Base-by-base conservation (phyloP, 176 grass and related monocot genomes). In the Lolium multiflorum region DNA sequence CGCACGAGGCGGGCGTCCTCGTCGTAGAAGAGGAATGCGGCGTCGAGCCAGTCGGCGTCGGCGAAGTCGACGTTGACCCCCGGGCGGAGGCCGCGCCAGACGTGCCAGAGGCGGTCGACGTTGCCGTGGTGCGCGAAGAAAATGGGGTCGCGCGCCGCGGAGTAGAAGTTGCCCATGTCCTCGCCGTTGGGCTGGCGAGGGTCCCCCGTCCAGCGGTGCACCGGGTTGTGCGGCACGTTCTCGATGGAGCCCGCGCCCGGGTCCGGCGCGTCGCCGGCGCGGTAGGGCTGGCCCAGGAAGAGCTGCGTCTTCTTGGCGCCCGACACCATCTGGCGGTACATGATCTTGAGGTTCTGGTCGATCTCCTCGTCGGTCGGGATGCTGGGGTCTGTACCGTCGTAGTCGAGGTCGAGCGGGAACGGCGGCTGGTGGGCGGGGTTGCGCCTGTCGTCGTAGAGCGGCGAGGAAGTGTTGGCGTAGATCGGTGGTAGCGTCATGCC, bases 21-120 rank as follows among this genome's bases (percentile, higher is more conserved):
- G 83, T 97, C 91, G 81, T 97, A 97, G 92, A 97, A 97, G 18
- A 87, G 76, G 87, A 97, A 97, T 76, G 1, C 44, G 25, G 95
- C 50, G 63, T 95, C 74, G 12, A 97, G 91, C 95, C 95, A 97
- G 87, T 97, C 95, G 1, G 49, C 2, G 63, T 97, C 92, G 15
- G 81, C 3, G 79, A 95, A 93, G 88, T 86, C 85, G 25, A 14
- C 16, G 85, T 87, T 82, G 56, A 65, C 0, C 8, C 84, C 6
- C 0, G 52, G 78, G 85, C 81, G 52, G n/a, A 88, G 91, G 51
- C 44, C 55, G 51, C 25, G 71, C 88, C 94, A 94, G 13, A 97
- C 9, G 43, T 91, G 47, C 94, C 94, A 97, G 11, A 97, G 41
- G 17, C 92, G 88, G 74, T 97, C 92, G 49, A 92, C 3, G 77